Base-by-base conservation (phyloP, 2,329 filamentous ascomycete genomes). In the Plenodomus lindquistii region DNA sequence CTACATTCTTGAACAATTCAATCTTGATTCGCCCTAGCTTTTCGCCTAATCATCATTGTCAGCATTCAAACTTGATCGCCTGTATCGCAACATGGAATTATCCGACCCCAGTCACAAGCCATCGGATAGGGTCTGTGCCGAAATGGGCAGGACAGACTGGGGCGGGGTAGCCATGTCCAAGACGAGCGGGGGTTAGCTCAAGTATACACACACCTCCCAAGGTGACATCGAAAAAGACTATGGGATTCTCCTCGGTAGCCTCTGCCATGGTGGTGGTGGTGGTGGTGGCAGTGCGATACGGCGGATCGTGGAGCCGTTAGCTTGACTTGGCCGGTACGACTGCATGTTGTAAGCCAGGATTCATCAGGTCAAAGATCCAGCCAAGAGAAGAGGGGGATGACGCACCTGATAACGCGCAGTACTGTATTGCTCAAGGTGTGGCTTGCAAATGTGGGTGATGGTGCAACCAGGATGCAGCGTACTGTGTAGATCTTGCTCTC, bases 1-100 rank as follows among this genome's bases (percentile, higher is more conserved):
- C 88, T 18, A 88, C 80, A 74, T 96, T 83, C 52, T 86, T 85
- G 79, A 94, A 97, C 53, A 99, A 84, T 75, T 97, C 67, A 55
- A 71, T 70, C 57, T 71, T 69, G 50, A 71, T 70, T 40, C 69
- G 61, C 9, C 69, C 69, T 40, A 71, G 49, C 53, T 67, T 67
- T 59, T 71, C 69, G 15, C 69, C 68, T 71, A 50, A 24, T 29
- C 40, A 46, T 40, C 55, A 49, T 54, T 55, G 55, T 69, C 54
- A 69, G 65, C 52, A 42, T 40, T 27, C 17, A 19, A 18, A 11
- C 17, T n/a, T 24, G 31, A 17, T 48, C 24, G 22, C 36, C 45
- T 38, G n/a, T 6, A 4, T 37, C 24, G 42, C 35, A 18, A 40
- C 6, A 34, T 24, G 22, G 5, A 10, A 24, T 5, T 24, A 24